phyloP scores from a whole-genome alignment of 805 yeast species.

The Lachancea kluyveri region DNA sequence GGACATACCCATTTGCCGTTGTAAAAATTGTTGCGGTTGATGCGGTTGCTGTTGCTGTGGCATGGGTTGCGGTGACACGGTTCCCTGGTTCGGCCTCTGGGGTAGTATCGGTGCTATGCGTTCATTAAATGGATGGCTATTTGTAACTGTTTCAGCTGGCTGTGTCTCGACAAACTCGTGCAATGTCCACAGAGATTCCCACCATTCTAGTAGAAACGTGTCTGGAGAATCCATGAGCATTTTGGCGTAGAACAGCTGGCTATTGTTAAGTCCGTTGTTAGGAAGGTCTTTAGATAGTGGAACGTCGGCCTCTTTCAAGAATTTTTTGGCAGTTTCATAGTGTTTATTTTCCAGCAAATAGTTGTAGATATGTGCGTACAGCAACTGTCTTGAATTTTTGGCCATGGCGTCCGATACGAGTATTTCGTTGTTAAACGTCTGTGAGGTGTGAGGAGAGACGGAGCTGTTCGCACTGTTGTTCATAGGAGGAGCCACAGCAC shows the following conservation, averaged over 20 bases:
- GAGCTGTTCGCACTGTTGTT: too few species aligned
- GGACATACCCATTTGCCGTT: slow-evolving; percentile 1
- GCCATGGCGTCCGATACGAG: slow-evolving; percentile 41
- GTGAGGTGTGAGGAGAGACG: too few species aligned
- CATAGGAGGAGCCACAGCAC: too few species aligned
- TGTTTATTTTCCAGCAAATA: slow-evolving; percentile 42
- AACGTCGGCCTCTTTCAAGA: slow-evolving; percentile 41
- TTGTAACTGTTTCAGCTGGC: slow-evolving; percentile 22
- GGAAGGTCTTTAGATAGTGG: slow-evolving; percentile 27
- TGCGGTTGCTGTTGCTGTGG: slow-evolving; percentile 4
- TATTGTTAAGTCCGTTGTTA: slow-evolving; percentile 9
- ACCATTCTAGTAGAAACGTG: slow-evolving; percentile 51
- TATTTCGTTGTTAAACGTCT: slow-evolving; percentile 8
- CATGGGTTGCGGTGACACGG: slow-evolving; percentile 1
- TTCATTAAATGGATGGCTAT: slow-evolving; percentile 11
- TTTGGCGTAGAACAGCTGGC: slow-evolving; percentile 29
- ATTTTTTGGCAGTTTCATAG: slow-evolving; percentile 43
- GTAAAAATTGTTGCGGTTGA: slow-evolving; percentile 1
- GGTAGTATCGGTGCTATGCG: slow-evolving; percentile 18
- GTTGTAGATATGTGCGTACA: slow-evolving; percentile 47
- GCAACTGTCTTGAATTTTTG: slow-evolving; percentile 41
- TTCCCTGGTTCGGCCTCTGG: slow-evolving; percentile 6
- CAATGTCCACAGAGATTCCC: slow-evolving; percentile 45
- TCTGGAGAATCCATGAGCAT: slow-evolving; percentile 40
- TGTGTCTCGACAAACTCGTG: slow-evolving; percentile 38